Evolutionary conservation across 352 stramenopile genomes (phyloP), one percentile per base, ranked within the genome.

Genomic region (Peronosclerospora sorghi): DNA sequence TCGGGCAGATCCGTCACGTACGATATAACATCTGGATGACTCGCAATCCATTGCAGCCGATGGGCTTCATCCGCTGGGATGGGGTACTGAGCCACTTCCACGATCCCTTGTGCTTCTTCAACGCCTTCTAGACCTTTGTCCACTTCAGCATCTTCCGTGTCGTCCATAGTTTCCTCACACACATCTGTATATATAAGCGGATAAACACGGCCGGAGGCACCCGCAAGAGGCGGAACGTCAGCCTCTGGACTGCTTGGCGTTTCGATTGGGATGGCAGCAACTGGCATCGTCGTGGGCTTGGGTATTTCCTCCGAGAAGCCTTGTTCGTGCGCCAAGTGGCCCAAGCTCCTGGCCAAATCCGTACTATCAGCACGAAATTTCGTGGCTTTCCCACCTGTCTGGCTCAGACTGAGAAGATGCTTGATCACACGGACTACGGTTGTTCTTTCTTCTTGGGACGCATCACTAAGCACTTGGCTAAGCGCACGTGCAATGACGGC

Each of bases 341-440:
- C 32, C 35, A 62, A 30, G 24, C 40, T 55, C 32, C 47, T 52
- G 8, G 39, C 35, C 20, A 65, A 36, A 2, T 62, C 47, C 19
- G 15, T 19, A 9, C 36, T 44, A 24, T 59, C 32, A 23, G 56
- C 46, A 45, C 47, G 44, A 17, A 55, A 62, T 17, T 57, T 55
- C 3, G 18, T 51, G 18, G 41, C 42, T 1, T 41, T 15, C 5
- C 14, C 19, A n/a, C 51, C 49, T 26, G 1, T 17, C 27, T 56
- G 35, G 15, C 55, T 49, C 7, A 45, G 56, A 8, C 68, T 71
- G 8, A 82, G 45, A 32, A 86, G 37, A n/a, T 56, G 39, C 39
- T 74, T 72, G 39, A 81, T 73, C 7, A 85, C 65, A 10, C 47
- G 65, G 41, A 76, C 68, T 6, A 78, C 45, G 7, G 61, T 55